A percentile compares a stretch with the other conserved stretches of the same genome.
Conservation (phyloP, 768 basidiomycete genomes). For the Suillus cothurnatus region DNA sequence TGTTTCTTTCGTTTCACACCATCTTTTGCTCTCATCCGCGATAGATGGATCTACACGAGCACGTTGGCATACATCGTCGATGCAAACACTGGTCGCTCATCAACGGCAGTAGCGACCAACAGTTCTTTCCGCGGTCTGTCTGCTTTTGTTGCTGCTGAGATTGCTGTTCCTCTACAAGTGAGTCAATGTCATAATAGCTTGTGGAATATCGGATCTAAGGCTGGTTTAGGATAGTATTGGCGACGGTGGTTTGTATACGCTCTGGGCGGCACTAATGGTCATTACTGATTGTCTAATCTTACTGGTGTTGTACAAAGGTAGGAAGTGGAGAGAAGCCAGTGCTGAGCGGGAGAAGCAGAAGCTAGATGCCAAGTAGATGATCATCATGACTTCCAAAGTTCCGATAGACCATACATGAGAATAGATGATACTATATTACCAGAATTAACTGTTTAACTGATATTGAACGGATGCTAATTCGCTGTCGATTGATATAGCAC, state of each 20-base stretch:
- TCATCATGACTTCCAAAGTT: background rate
- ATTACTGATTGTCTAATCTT: constrained; percentile 55
- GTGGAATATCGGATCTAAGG: background rate
- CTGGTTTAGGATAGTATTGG: constrained; percentile 18
- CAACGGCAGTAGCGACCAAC: constrained; percentile 75
- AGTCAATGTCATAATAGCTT: background rate
- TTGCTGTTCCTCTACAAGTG: constrained; percentile 74
- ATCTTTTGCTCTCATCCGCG: background rate
- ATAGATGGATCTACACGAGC: constrained; percentile 60
- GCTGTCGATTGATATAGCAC: background rate
- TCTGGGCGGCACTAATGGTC: constrained; percentile 56
- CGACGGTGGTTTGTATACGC: constrained; percentile 33
- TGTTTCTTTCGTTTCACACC: constrained; percentile 23
- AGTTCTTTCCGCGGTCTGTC: constrained; percentile 70
- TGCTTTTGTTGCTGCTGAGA: constrained; percentile 72
- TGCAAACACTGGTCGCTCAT: constrained; percentile 79
- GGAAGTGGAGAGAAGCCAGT: constrained; percentile 55
- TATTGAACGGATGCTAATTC: background rate
- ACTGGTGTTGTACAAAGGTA: constrained; percentile 60
- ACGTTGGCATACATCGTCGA: constrained; percentile 88
- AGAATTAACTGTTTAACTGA: background rate
- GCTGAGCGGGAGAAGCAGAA: constrained; percentile 43
- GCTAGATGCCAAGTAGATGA: constrained; percentile 1
- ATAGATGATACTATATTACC: background rate
- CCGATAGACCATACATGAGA: background rate